Evolutionary conservation across 768 basidiomycete genomes (phyloP).

Genomic region (Suillus fuscotomentosus): DNA sequence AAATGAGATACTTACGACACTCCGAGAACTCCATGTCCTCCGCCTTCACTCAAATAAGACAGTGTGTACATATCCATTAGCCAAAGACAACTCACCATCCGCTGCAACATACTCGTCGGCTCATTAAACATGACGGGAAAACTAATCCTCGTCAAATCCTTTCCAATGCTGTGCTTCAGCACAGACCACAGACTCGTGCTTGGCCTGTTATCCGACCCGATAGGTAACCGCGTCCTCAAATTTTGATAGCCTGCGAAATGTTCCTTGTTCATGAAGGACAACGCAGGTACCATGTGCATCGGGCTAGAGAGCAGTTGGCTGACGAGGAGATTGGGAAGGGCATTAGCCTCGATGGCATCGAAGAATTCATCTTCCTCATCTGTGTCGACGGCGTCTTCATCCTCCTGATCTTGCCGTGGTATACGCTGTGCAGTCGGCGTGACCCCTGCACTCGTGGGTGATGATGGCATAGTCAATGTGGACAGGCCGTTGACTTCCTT

Average conservation of each 20-base stretch:
- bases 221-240: constrained; percentile 58
- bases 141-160: constrained; percentile 93
- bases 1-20: constrained; percentile 58
- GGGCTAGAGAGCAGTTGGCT: constrained; percentile 59
- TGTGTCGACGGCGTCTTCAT: constrained; percentile 43
- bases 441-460: background rate
- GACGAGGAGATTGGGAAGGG: constrained; percentile 72
- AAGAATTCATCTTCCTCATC: constrained; percentile 97
- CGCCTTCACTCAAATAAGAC: constrained; percentile 39
- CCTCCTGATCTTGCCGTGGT: constrained; percentile 26
- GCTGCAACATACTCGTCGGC: constrained; percentile 94
- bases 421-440: constrained; percentile 25
- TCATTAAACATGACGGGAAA: constrained; percentile 95
- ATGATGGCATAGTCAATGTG: constrained; percentile 6
- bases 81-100: constrained; percentile 60
- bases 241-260: constrained; percentile 69
- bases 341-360: constrained; percentile 88
- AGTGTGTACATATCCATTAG: background rate
- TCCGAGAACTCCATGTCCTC: constrained; percentile 99
- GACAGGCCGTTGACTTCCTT: constrained; percentile 3
- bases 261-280: constrained; percentile 37
- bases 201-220: constrained; percentile 76
- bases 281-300: constrained; percentile 29
- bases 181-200: constrained; percentile 93
- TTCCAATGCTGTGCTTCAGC: constrained; percentile 92